Evolutionary conservation across 2,329 filamentous ascomycete genomes (phyloP), one percentile per base, ranked within the genome.

Genomic region (Laburnicola sp.): DNA sequence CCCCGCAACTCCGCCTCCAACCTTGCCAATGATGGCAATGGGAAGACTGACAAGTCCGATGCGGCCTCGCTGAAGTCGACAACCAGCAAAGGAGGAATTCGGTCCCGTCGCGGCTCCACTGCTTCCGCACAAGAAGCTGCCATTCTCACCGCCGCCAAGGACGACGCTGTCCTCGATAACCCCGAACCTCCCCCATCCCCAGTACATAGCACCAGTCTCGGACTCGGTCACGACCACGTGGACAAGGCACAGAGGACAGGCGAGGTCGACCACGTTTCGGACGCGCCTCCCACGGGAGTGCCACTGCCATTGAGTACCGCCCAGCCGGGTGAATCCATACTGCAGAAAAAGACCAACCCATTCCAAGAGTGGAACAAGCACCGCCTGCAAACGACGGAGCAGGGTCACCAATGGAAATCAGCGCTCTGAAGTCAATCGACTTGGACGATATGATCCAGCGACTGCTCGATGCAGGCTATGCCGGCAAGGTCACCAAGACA

Each of bases 401-500:
- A 28, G 69, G 66, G 1, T 82, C 82, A 3, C 79, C 81, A 9
- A 88, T 96, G 74, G 88, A 89, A 56, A 95, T 97, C 81, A 86
- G 88, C 48, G 90, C 95, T 22, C 84, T 97, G 66, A 96, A 96
- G 73, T 85, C 92, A 31, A 89, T 94, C 62, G 94, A 99, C 70
- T 80, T 99, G 27, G 94, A 99, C 69, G 94, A 99, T 69, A 97
- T 96, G 80, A 99, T 99, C 70, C 91, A 92, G 65, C 86, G 94
- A 37, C 82, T 99, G 37, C 79, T 99, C 47, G 94, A 99, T 73
- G 93, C 94, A 7, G 94, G 89, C 9, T 99, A 99, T 70, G 89
- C 91, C 38, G 91, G 91, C 59, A 99, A 99, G 75, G 90, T 97
- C 63, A 97, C 94, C 56, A 99, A 99, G 80, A 91, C 91, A 22